A percentile compares a stretch with the other conserved stretches of the same genome.
phyloP scores from a whole-genome alignment of 2,329 filamentous ascomycete species.

The Alternaria solani region DNA sequence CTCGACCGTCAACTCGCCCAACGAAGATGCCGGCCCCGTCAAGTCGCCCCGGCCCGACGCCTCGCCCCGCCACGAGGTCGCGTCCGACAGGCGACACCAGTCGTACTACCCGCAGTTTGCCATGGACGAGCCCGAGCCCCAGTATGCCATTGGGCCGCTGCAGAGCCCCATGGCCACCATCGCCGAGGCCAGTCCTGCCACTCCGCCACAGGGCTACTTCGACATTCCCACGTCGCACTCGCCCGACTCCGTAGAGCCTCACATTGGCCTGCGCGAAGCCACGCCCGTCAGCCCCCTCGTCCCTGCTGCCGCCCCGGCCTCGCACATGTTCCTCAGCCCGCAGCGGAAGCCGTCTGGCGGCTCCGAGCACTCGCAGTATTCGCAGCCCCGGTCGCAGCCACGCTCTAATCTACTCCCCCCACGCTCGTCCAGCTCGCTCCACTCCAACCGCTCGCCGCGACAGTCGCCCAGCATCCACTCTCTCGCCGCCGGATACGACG shows the following conservation, averaged over 20 bases:
- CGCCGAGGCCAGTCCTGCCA: slow-evolving; percentile 41
- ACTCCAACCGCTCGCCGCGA: slow-evolving; percentile 42
- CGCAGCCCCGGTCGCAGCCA: slow-evolving; percentile 31
- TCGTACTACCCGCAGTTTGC: slow-evolving; percentile 50
- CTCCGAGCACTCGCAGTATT: slow-evolving; percentile 30
- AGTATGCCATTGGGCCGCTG: slow-evolving; percentile 38
- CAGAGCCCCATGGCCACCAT: slow-evolving; percentile 46
- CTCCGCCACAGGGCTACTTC: slow-evolving; percentile 54
- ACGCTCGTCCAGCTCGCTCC: slow-evolving; percentile 50
- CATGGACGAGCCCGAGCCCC: slow-evolving; percentile 39
- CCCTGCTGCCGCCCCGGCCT: slow-evolving; percentile 33
- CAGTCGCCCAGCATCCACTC: slow-evolving; percentile 57
- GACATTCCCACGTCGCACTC: slow-evolving; percentile 56
- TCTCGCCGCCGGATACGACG: slow-evolving; percentile 64
- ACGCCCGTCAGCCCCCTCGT: slow-evolving; percentile 52
- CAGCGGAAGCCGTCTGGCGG: slow-evolving; percentile 53
- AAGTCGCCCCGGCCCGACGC: slow-evolving; percentile 34
- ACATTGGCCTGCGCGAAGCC: slow-evolving; percentile 53
- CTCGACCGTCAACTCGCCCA: slow-evolving; percentile 63
- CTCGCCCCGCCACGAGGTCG: slow-evolving; percentile 39
- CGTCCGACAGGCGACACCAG: slow-evolving; percentile 40
- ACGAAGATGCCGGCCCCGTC: slow-evolving; percentile 53
- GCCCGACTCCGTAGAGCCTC: slow-evolving; percentile 56
- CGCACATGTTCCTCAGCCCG: slow-evolving; percentile 46
- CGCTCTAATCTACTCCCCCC: slow-evolving; percentile 50